Evolutionary conservation across 345 rosid species (phyloP).

Genomic region (Litchi chinensis): DNA sequence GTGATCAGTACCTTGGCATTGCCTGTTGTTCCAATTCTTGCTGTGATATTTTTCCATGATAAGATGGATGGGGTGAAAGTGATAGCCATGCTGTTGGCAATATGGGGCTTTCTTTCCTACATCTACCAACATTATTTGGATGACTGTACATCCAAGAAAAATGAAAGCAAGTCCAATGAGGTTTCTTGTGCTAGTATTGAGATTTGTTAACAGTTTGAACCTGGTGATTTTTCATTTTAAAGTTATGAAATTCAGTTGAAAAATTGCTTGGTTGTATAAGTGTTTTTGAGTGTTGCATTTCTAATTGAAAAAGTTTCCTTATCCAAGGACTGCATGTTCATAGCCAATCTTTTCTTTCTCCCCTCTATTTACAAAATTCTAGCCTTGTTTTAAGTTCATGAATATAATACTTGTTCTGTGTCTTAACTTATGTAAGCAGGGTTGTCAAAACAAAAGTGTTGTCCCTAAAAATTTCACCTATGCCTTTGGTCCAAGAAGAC

Average conservation of each 20-base stretch:
- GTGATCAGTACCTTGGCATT: constrained; percentile 49
- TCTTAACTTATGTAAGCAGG: too few relatives aligned
- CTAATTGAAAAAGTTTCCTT: too few relatives aligned
- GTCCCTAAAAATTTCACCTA: too few relatives aligned
- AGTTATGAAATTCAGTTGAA: background rate
- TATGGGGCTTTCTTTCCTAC: constrained; percentile 60
- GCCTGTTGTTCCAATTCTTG: constrained; percentile 53
- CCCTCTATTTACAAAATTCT: too few relatives aligned
- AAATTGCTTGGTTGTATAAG: background rate
- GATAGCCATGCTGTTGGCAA: constrained; percentile 49
- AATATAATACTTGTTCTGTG: too few relatives aligned
- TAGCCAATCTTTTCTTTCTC: too few relatives aligned
- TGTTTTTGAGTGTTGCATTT: too few relatives aligned
- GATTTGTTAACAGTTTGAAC: constrained; percentile 23
- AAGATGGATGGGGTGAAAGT: constrained; percentile 60
- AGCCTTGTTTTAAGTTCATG: too few relatives aligned
- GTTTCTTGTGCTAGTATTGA: constrained; percentile 17
- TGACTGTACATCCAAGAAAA: constrained; percentile 26
- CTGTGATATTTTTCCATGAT: constrained; percentile 55
- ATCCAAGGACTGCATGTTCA: too few relatives aligned
- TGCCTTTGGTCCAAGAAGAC: too few relatives aligned
- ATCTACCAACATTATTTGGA: constrained; percentile 49
- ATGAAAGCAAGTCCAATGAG: background rate
- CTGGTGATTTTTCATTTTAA: background rate
- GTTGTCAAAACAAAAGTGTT: too few relatives aligned